phyloP scores from a whole-genome alignment of 1,284 basidiomycete genomes.

The Moesziomyces sp. region DNA sequence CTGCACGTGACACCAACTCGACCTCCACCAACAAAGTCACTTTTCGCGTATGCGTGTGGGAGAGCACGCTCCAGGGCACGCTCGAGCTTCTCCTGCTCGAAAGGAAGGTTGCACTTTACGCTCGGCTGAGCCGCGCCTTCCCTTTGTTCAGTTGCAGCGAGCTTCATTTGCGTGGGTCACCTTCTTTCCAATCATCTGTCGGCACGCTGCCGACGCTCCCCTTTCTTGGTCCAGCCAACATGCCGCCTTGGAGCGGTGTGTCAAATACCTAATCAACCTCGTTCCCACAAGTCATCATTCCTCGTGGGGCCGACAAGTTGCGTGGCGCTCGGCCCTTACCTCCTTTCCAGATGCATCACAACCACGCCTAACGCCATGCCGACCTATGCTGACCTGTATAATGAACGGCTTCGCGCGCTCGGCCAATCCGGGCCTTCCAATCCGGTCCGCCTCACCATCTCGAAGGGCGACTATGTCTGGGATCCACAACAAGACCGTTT shows the following conservation, averaged over 20 bases:
- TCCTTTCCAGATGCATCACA: background rate
- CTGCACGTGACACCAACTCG: constrained; percentile 21
- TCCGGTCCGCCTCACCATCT: constrained; percentile 46
- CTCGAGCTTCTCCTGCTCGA: constrained; percentile 1
- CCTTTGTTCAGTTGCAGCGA: background rate
- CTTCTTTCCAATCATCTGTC: background rate
- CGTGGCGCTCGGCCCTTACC: background rate
- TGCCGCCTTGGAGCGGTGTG: background rate
- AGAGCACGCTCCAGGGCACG: background rate
- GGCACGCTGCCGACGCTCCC: background rate
- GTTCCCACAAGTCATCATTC: no score
- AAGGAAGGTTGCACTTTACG: background rate
- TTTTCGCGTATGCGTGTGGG: background rate
- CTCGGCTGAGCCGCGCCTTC: background rate
- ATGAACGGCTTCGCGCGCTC: constrained; percentile 26
- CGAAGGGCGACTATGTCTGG: constrained; percentile 44
- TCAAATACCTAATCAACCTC: background rate
- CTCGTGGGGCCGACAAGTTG: background rate
- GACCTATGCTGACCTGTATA: constrained; percentile 48
- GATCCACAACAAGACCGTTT: constrained; percentile 16
- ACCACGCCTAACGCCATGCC: constrained; percentile 17
- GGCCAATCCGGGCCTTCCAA: constrained; percentile 32
- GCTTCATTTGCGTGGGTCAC: background rate
- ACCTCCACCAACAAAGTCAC: background rate
- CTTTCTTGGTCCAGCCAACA: background rate